phyloP scores from a whole-genome alignment of 129 eudicot genomes.

The Ambrosia trifida region DNA sequence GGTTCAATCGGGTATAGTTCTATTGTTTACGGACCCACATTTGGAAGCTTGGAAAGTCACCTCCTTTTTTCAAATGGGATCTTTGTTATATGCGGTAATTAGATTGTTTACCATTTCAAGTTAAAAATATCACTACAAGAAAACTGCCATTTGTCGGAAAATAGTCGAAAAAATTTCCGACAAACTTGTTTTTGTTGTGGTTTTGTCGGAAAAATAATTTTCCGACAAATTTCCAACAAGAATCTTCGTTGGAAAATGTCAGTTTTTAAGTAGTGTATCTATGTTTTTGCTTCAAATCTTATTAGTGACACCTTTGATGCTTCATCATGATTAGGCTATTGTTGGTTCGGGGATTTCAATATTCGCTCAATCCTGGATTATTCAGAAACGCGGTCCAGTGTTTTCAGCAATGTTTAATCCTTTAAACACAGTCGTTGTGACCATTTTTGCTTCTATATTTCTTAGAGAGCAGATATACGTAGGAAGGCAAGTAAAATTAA shows the following conservation, averaged over 20 bases:
- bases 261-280: background rate
- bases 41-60: constrained; percentile 58
- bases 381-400: constrained; percentile 72
- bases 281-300: background rate
- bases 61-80: constrained; percentile 53
- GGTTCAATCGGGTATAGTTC: constrained; percentile 54
- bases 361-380: constrained; percentile 87
- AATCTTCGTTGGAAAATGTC: no score
- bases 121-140: background rate
- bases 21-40: constrained; percentile 52
- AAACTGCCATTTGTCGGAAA: no score
- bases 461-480: constrained; percentile 58
- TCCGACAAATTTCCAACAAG: no score
- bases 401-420: constrained; percentile 90
- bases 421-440: constrained; percentile 63
- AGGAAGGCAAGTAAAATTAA: constrained; percentile 53
- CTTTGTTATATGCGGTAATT: constrained; percentile 62
- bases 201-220: no score
- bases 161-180: no score
- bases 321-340: constrained; percentile 43
- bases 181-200: no score
- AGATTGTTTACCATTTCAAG: background rate
- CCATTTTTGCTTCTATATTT: constrained; percentile 60
- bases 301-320: background rate
- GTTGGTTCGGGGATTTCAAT: constrained; percentile 64